Conservation (phyloP, 352 stramenopile genomes). For the Pythium apleroticum region DNA sequence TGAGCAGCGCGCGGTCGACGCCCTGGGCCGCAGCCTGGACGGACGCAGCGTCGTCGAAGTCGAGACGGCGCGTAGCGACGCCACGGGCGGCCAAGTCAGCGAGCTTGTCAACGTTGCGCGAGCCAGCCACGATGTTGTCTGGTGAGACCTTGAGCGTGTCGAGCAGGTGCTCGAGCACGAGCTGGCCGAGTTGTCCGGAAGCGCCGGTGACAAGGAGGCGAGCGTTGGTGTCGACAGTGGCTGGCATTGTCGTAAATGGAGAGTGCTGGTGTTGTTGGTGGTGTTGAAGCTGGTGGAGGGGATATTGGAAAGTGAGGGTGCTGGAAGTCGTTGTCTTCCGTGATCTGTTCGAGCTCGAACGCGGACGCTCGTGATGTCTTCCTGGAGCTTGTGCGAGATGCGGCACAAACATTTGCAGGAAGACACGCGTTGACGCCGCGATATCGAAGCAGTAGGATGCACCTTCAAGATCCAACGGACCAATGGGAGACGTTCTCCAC, state of each 20-base stretch:
- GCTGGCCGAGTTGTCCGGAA: conserved; percentile 25
- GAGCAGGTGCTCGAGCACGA: conserved; percentile 26
- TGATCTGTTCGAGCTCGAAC: not conserved
- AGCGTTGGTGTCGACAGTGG: conserved; percentile 14
- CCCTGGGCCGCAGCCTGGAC: conserved; percentile 21
- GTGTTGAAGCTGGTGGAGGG: not conserved
- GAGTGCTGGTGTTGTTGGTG: not conserved
- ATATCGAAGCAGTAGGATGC: not conserved
- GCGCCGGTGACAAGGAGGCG: conserved; percentile 30
- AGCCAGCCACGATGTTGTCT: conserved; percentile 23
- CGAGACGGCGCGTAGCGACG: conserved; percentile 13
- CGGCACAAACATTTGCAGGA: not conserved
- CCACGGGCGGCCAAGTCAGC: conserved; percentile 10
- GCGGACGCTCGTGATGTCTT: not conserved
- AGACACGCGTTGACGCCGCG: not conserved
- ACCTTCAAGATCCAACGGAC: not conserved
- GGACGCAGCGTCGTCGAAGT: conserved; percentile 17
- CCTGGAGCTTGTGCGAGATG: not conserved
- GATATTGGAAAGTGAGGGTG: not conserved
- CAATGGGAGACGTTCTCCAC: not conserved
- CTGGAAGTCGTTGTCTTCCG: not conserved
- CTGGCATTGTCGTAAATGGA: conserved; percentile 8
- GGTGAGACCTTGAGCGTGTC: conserved; percentile 29
- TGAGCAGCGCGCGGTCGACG: conserved; percentile 26
- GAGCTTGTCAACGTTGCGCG: conserved; percentile 22